phyloP scores from a whole-genome alignment of 345 rosid species.

The Aegle marmelos region DNA sequence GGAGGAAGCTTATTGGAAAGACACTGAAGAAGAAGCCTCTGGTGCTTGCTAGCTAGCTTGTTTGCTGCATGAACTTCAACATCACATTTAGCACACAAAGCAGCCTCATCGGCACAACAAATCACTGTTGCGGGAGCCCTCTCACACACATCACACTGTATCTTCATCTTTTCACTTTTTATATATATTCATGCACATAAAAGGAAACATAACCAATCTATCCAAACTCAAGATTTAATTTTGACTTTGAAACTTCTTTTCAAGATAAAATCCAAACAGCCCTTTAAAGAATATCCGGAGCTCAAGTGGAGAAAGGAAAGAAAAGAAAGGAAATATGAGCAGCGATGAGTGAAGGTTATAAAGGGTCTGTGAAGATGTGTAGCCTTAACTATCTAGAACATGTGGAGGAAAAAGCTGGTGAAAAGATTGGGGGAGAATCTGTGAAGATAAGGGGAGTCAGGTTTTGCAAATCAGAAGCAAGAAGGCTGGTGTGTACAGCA shows the following conservation, averaged over 20 bases:
- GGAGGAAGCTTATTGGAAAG: conserved; percentile 76
- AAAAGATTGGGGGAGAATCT: conserved; percentile 27
- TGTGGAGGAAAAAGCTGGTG: neutral
- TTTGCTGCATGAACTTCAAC: conserved; percentile 92
- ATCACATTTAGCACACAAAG: conserved; percentile 81
- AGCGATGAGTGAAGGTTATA: neutral
- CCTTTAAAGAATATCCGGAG: neutral
- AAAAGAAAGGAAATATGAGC: neutral
- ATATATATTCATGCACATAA: neutral
- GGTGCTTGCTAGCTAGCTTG: conserved; percentile 94
- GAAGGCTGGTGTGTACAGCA: conserved; percentile 12
- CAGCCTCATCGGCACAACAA: conserved; percentile 98
- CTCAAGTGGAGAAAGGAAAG: neutral
- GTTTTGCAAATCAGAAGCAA: conserved; percentile 18
- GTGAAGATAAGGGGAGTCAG: conserved; percentile 29
- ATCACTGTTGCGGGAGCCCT: conserved; percentile 89
- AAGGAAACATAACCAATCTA: neutral
- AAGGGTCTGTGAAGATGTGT: neutral
- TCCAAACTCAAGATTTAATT: neutral
- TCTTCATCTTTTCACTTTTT: conserved; percentile 54
- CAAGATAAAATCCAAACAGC: no score
- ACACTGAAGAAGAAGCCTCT: conserved; percentile 79
- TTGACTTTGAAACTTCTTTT: neutral
- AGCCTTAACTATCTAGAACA: neutral
- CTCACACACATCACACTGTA: conserved; percentile 99